Conservation (phyloP, 345 rosid species). For the Salix suchowensis region DNA sequence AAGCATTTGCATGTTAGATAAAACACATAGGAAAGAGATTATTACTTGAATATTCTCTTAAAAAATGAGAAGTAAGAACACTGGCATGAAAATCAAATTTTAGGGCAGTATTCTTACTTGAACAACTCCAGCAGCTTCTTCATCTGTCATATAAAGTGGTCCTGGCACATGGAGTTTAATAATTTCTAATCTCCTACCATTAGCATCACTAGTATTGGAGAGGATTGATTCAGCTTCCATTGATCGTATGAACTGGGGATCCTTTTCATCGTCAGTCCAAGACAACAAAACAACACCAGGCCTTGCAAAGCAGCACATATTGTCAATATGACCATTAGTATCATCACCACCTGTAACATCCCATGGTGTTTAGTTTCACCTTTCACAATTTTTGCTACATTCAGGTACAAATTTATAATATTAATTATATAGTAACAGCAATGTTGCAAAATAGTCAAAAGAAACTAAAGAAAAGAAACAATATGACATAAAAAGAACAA, state of each 20-base stretch:
- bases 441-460: too few species aligned
- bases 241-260: conserved; percentile 70
- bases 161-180: conserved; percentile 78
- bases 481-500: neutral
- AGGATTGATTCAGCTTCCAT: conserved; percentile 59
- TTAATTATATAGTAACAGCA: neutral
- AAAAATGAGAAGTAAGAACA: neutral
- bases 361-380: neutral
- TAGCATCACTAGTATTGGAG: conserved; percentile 58
- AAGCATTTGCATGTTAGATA: too few species aligned
- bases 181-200: conserved; percentile 64
- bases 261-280: conserved; percentile 69
- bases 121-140: conserved; percentile 68
- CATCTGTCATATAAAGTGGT: conserved; percentile 77
- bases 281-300: conserved; percentile 85
- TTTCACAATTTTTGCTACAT: neutral
- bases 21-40: too few species aligned
- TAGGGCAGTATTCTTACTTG: conserved; percentile 41
- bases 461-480: neutral
- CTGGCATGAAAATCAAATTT: conserved; percentile 4
- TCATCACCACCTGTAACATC: conserved; percentile 81
- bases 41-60: too few species aligned
- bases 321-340: conserved; percentile 95
- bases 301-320: conserved; percentile 87
- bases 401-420: neutral